Base-by-base conservation (phyloP, 2,329 filamentous ascomycete genomes). In the Scedosporium boydii region DNA sequence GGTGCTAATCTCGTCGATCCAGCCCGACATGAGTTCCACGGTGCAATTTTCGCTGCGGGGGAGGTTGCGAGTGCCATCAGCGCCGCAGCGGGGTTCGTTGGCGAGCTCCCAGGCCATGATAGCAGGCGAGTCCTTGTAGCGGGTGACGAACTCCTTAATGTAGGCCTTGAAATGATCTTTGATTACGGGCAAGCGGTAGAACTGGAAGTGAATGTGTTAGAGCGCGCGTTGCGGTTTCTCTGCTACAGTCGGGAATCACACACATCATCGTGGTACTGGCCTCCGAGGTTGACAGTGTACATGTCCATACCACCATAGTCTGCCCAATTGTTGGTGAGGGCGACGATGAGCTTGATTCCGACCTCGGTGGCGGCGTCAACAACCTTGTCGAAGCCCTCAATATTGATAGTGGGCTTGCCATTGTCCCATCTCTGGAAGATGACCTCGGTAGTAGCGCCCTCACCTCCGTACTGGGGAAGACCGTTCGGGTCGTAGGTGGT, bases 81-180 rank as follows among this genome's bases (percentile, higher is more conserved):
- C 79, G 23, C 77, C 78, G 69, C 79, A 82, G 63, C 78, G 77
- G 21, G 78, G 77, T 64, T 89, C 87, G 66, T 89, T 89, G 63
- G 78, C 82, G 1, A 89, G 75, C 68, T 89, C 86, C 87, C 87
- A 89, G 0, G 85, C 84, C 66, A 89, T 83, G 57, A 89, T 79
- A 0, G 86, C 80, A 0, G 81, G 73, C 0, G 83, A 87, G 64
- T 78, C 74, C 56, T 76, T 80, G 73, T 87, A 89, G 10, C 86
- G 77, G 21, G 73, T 80, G 2, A 89, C 80, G 6, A 89, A 78
- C 0, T 77, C 75, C 58, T 80, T 75, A 68, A 89, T 80, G 69
- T 89, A 90, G 58, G 75, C 77, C 67, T 83, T 82, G 69, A 75
- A 84, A 0, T 78, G 79, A 3, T 75, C 70, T 67, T 82, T 82